Percentiles rank a stretch among this genome's conserved stretches.
Evolutionary conservation across 306 rosid species (phyloP).

Genomic region (Carpinus fangiana): DNA sequence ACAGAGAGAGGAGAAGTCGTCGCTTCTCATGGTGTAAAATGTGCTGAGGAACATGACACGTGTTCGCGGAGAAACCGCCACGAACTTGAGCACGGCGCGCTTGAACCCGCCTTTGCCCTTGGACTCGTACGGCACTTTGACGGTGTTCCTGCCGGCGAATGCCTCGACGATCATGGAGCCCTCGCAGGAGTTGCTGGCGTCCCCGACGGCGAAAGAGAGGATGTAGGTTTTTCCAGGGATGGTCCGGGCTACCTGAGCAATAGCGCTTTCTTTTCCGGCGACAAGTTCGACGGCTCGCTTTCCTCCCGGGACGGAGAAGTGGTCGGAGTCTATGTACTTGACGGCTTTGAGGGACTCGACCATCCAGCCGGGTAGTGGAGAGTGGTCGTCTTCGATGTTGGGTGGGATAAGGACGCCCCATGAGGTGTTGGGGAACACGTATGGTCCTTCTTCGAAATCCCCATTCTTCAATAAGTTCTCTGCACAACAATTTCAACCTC

Average conservation of each 20-base stretch:
- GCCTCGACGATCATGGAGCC: constrained; percentile 93
- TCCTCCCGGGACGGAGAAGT: constrained; percentile 81
- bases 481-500: constrained; percentile 12
- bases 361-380: constrained; percentile 97
- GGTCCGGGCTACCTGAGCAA: constrained; percentile 84
- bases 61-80: constrained; percentile 56
- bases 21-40: constrained; percentile 85
- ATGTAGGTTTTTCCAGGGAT: constrained; percentile 65
- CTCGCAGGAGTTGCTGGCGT: constrained; percentile 83
- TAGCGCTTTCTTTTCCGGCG: constrained; percentile 94
- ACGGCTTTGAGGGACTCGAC: constrained; percentile 98
- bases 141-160: constrained; percentile 66
- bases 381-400: constrained; percentile 85
- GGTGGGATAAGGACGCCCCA: constrained; percentile 96
- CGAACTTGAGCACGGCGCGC: constrained; percentile 69
- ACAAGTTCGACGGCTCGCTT: constrained; percentile 79
- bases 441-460: constrained; percentile 88
- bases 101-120: constrained; percentile 90
- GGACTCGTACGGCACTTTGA: constrained; percentile 86
- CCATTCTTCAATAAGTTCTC: constrained; percentile 80
- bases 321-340: constrained; percentile 76
- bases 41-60: constrained; percentile 82
- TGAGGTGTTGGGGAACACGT: constrained; percentile 71
- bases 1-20: constrained; percentile 88
- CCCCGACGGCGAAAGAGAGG: constrained; percentile 78